A percentile compares a stretch with the other conserved stretches of the same genome.
phyloP scores from a whole-genome alignment of 2,329 filamentous ascomycete species.

The Epichloe sibirici region DNA sequence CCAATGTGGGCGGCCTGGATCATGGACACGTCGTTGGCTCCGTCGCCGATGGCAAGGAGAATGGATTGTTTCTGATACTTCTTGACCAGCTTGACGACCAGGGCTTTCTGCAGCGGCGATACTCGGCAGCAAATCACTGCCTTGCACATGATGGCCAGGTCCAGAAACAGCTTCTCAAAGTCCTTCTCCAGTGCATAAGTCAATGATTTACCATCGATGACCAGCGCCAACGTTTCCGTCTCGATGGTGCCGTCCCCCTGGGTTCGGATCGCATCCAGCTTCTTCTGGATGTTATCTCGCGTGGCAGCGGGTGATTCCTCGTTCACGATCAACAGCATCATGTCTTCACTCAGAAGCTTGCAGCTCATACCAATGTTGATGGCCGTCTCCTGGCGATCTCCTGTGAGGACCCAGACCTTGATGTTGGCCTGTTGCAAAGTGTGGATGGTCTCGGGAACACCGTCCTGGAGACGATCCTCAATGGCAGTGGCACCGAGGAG shows the following conservation, averaged over 20 bases:
- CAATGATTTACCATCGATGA: constrained; percentile 93
- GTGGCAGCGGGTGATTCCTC: constrained; percentile 73
- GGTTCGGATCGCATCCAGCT: constrained; percentile 76
- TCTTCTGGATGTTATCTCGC: constrained; percentile 82
- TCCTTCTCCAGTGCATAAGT: constrained; percentile 90
- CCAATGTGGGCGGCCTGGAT: constrained; percentile 98
- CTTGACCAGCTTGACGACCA: constrained; percentile 97
- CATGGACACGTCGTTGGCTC: constrained; percentile 99
- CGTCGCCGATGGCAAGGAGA: constrained; percentile 89
- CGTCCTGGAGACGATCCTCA: constrained; percentile 92
- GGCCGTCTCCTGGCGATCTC: constrained; percentile 93
- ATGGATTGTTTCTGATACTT: constrained; percentile 80
- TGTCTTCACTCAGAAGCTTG: constrained; percentile 95
- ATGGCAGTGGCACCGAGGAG: constrained; percentile 93
- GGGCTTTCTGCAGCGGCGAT: constrained; percentile 88
- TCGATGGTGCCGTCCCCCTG: constrained; percentile 68
- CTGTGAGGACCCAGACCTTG: constrained; percentile 97
- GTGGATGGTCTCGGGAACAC: constrained; percentile 95
- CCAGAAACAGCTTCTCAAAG: constrained; percentile 83
- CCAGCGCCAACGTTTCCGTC: constrained; percentile 74
- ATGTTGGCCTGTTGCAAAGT: constrained; percentile 94
- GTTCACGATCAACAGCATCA: constrained; percentile 94
- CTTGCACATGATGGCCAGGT: constrained; percentile 90
- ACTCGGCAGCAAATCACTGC: constrained; percentile 98
- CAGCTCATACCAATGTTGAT: constrained; percentile 99